These are phyloP conservation scores for Arthrobotrys pseudoclavata DNA, from an alignment of 2,329 filamentous ascomycete species.

Conservation along the genomic window DNA sequence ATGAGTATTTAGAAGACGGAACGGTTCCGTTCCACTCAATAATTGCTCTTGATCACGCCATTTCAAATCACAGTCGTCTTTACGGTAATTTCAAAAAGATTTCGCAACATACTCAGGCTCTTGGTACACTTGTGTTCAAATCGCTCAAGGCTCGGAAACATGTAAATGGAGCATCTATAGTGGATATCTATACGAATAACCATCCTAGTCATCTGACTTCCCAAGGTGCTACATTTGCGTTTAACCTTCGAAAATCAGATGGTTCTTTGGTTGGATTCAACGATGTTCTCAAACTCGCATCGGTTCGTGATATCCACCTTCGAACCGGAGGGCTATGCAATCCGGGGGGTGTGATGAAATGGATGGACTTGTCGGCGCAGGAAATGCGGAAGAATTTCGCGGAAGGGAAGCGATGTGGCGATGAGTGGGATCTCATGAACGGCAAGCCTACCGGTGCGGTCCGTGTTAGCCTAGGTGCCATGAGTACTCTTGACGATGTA, in stretches of 20 bases:
- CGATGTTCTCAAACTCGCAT: slow-evolving; percentile 88
- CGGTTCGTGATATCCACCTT: slow-evolving; percentile 82
- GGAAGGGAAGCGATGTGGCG: slow-evolving; percentile 85
- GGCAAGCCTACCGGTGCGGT: slow-evolving; percentile 91
- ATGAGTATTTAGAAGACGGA: slow-evolving; percentile 89
- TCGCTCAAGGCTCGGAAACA: slow-evolving; percentile 76
- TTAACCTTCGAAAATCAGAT: slow-evolving; percentile 80
- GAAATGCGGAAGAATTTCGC: slow-evolving; percentile 89
- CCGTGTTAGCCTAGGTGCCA: slow-evolving; percentile 86
- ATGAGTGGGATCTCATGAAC: slow-evolving; percentile 82
- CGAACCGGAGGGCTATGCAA: slow-evolving; percentile 93
- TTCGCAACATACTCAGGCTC: slow-evolving; percentile 77
- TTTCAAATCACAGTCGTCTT: slow-evolving; percentile 77
- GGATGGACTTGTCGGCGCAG: slow-evolving; percentile 80
- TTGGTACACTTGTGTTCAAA: slow-evolving; percentile 74
- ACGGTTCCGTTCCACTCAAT: slow-evolving; percentile 93
- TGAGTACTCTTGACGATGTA: slow-evolving; percentile 85
- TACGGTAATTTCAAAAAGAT: slow-evolving; percentile 80
- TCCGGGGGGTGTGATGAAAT: slow-evolving; percentile 83
- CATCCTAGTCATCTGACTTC: slow-evolving; percentile 65
- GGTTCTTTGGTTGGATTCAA: slow-evolving; percentile 83
- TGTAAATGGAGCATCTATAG: slow-evolving; percentile 76
- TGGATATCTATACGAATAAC: slow-evolving; percentile 73
- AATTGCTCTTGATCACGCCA: slow-evolving; percentile 80
- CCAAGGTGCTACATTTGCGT: slow-evolving; percentile 82